Percentiles rank a stretch among this genome's conserved stretches.
Evolutionary conservation across 2,329 filamentous ascomycete species (phyloP).

Genomic region (Ophiostoma himal-ulmi): DNA sequence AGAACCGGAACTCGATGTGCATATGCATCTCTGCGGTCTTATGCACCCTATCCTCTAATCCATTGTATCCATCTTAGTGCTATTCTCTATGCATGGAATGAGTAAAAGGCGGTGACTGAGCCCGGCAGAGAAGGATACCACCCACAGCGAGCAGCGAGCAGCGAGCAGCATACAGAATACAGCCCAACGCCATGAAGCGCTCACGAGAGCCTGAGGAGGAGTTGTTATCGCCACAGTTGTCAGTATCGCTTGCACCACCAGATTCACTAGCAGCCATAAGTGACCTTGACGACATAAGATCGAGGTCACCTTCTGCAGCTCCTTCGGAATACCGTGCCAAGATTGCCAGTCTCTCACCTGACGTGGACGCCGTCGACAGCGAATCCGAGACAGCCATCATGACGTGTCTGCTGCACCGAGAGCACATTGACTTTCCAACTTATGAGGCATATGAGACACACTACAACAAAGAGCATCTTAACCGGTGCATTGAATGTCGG

Average conservation of each 20-base stretch:
- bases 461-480: slow-evolving; percentile 72
- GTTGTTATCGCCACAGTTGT: slow-evolving; percentile 27
- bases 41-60: background rate
- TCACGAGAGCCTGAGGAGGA: slow-evolving; percentile 53
- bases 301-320: background rate
- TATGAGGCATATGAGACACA: slow-evolving; percentile 83
- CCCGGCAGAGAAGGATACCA: background rate
- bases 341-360: slow-evolving; percentile 53
- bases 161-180: background rate
- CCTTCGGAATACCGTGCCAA: slow-evolving; percentile 40
- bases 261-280: background rate
- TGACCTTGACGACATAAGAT: background rate
- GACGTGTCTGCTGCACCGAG: slow-evolving; percentile 71
- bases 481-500: slow-evolving; percentile 77
- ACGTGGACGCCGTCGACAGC: slow-evolving; percentile 33
- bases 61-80: background rate
- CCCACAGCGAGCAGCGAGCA: background rate
- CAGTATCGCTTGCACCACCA: background rate
- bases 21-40: background rate
- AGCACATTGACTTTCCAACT: slow-evolving; percentile 62
- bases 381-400: slow-evolving; percentile 45
- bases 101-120: slow-evolving; percentile 22
- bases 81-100: background rate
- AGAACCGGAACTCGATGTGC: background rate
- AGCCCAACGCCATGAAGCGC: slow-evolving; percentile 48